Evolutionary conservation across 148 eudicot genomes (phyloP), one percentile per base, ranked within the genome.

Genomic region (Gaultheria prostrata): DNA sequence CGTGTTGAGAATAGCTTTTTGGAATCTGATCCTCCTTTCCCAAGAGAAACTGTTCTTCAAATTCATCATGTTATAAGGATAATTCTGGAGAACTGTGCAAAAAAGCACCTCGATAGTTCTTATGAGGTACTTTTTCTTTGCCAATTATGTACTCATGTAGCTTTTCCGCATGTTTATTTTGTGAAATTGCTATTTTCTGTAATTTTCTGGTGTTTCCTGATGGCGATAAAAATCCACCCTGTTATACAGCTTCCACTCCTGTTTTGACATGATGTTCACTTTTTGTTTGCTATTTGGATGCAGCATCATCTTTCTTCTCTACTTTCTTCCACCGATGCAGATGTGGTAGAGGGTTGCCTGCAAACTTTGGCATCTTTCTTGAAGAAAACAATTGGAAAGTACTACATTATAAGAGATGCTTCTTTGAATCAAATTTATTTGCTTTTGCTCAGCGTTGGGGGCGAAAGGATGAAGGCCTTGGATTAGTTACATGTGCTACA

Each of bases 371-470:
- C 95, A 85, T 90, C 98, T 49, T 93, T 93, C 86, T 82, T 94
- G 87, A 97, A 92, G 91, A 97, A 94, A 86, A 87, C 98, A 24
- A 87, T 94, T 75, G 99, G 99, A 28, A 97, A 97, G 85, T 89
- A 90, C n/a, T n/a, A n/a, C 77, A 82, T 91, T 2, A 92, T 94
- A 80, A 92, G 95, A 87, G 97, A 94, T 88, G 86, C 90, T 83
- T 89, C 92, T 85, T 89, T 97, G 81, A 93, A 89, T 94, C 97
- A 77, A 93, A 94, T 85, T 84, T 97, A 77, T 93, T 93, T 86
- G 86, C 98, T 85, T 90, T 97, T 90, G 97, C 98, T 74, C 99
- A 97, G 89, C 98, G 98, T 77, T 97, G 98, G 99, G 99, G 99
- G 17, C 93, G 95, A 78, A 97, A 97, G 85, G 99, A 97, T 89